Evolutionary conservation across 768 basidiomycete species (phyloP), one percentile per base, ranked within the genome.

Genomic region (Clitopilus passeckerianus): DNA sequence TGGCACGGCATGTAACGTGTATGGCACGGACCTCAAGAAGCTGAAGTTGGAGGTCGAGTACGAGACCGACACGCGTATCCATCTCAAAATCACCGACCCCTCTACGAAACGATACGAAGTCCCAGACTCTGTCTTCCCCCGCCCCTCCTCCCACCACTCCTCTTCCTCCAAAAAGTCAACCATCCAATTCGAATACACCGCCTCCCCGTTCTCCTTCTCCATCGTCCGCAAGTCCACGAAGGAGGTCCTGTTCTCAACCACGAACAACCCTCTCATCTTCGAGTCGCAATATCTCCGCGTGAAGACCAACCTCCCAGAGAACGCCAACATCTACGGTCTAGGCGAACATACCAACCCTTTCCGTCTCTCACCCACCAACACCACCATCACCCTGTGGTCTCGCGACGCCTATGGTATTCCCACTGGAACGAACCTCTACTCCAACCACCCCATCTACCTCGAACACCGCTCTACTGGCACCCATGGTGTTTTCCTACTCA

Each of bases 221-320:
- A 77, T 88, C 62, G 72, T 68, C 61, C 82, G 86, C 37, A 69
- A 77, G 0, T 64, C 72, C 6, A 82, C 80, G 1, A 62, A 65
- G 16, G 85, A 88, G 64, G 74, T 83, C 2, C 74, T 90, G 16
- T 89, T 87, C 74, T 80, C 84, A 15, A 88, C 86, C 2, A 75
- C 76, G 1, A 75, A 77, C 8, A 78, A 86, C 63, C 76, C 88
- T 0, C 70, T 90, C 69, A 84, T 93, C 62, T 91, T 87, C 65
- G 87, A 90, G 63, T 81, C 86, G 1, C 90, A 91, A 70, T 92
- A 88, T 67, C 76, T 92, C 14, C 86, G 89, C 56, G 73, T 92
- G 62, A 86, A 88, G 67, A 88, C 87, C 16, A 68, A 66, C 50
- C 70, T 92, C 0, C 86, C 88, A 0, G 57, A 68, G 2, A 69